These are phyloP conservation scores for Aspergillus carbonarius DNA, from an alignment of 2,329 filamentous ascomycete genomes.

Conservation along the genomic window DNA sequence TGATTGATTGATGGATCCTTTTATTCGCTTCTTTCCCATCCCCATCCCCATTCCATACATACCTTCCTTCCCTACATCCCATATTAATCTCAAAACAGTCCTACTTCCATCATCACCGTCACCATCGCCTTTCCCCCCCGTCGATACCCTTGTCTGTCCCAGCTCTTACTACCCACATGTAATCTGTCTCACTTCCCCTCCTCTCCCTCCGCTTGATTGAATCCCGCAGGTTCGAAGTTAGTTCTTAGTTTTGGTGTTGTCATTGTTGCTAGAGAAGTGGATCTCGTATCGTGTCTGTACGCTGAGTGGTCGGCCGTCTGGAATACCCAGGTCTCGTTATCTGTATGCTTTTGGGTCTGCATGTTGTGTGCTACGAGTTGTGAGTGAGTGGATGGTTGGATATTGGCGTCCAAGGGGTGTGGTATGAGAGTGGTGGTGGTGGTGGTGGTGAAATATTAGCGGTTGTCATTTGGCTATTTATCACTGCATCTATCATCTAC, in stretches of 20 bases:
- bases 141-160: slow-evolving; percentile 33
- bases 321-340: neutral
- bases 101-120: slow-evolving; percentile 23
- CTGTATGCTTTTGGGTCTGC: neutral
- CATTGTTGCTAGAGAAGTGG: slow-evolving; percentile 3
- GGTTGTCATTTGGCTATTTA: too few relatives aligned
- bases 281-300: neutral
- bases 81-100: slow-evolving; percentile 4
- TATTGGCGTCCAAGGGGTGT: neutral
- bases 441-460: too few relatives aligned
- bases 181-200: slow-evolving; percentile 17
- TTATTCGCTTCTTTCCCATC: neutral
- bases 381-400: neutral
- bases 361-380: neutral
- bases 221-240: slow-evolving; percentile 39
- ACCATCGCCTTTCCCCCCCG: slow-evolving; percentile 19
- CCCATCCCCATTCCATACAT: slow-evolving; percentile 2
- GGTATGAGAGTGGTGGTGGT: neutral
- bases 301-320: slow-evolving; percentile 7
- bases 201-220: slow-evolving; percentile 12
- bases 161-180: slow-evolving; percentile 13
- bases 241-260: slow-evolving; percentile 17
- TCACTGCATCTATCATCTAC: too few relatives aligned
- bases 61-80: neutral
- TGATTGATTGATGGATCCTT: neutral